Base-by-base conservation (phyloP, 306 rosid species). In the Quercus parvula region DNA sequence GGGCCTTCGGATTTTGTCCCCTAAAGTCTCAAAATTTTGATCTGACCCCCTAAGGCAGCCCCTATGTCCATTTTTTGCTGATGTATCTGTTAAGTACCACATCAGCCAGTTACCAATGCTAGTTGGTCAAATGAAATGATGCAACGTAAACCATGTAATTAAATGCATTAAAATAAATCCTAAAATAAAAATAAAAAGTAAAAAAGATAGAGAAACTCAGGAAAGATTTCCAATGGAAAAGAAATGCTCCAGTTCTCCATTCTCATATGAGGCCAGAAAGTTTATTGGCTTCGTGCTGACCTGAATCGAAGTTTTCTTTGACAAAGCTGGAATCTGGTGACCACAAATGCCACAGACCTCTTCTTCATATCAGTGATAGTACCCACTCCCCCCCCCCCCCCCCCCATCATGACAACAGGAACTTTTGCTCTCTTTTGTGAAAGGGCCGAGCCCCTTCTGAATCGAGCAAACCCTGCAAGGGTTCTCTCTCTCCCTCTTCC, bases 271-370 rank as follows among this genome's bases (percentile, higher is more conserved):
- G 66, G 49, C 67, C 28, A 22, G 20, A 73, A 73, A 73, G 14
- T 28, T 73, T 24, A 54, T 20, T 15, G 13, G 56, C 44, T 31
- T 31, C 5, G 94, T 98, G 77, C 98, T 93, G 24, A 93, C 88
- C 79, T 89, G 94, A 75, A 93, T 52, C 24, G 91, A 52, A 6
- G 89, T 74, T 86, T 86, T 93, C 85, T 96, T 98, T 24, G 97
- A 83, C 66, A 88, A 77, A 1, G 79, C 94, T 2, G 94, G 96
- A 82, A 91, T 84, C 57, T 92, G 85, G 73, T 93, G 99, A 14
- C 99, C 99, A 52, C 99, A 96, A 82, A 93, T 88, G 88, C 96
- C 90, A 80, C 99, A 96, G n/a, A 96, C 97, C 82, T 95, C 99
- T 83, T 96, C 99, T 77, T 96, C 99, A 63, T 83, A 89, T 78